Conservation (phyloP, 2,329 filamentous ascomycete genomes). For the Chalaropsis ovoidea region DNA sequence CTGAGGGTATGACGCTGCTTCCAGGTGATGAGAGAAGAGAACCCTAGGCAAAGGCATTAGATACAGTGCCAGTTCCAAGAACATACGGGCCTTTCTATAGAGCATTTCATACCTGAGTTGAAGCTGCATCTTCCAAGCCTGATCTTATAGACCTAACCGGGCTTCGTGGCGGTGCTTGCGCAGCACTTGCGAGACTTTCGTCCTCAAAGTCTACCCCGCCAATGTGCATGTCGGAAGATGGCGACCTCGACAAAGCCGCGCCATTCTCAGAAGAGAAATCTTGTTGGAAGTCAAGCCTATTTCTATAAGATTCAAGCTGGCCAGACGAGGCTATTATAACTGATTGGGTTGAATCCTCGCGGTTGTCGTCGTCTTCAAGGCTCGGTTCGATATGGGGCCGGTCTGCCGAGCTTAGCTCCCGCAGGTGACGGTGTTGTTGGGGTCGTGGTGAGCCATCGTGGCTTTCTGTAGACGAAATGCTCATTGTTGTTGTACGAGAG, state of each 20-base stretch:
- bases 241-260: background rate
- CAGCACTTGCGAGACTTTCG: background rate
- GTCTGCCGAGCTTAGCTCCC: background rate
- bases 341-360: background rate
- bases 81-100: constrained; percentile 29
- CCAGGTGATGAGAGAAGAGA: constrained; percentile 56
- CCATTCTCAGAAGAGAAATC: background rate
- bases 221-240: background rate
- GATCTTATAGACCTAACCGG: constrained; percentile 60
- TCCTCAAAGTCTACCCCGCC: background rate
- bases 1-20: constrained; percentile 61
- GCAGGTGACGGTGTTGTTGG: background rate
- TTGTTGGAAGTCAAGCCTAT: background rate
- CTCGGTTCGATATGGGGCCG: background rate
- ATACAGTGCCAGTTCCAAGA: background rate
- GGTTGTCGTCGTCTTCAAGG: background rate
- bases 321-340: constrained; percentile 33
- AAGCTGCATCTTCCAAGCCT: constrained; percentile 73
- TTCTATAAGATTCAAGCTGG: background rate
- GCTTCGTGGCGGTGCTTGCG: constrained; percentile 48
- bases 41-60: constrained; percentile 36
- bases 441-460: background rate
- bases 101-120: constrained; percentile 54
- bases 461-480: background rate
- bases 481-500: background rate